phyloP scores from a whole-genome alignment of 164 flowering plant genomes.

The Houttuynia cordata region DNA sequence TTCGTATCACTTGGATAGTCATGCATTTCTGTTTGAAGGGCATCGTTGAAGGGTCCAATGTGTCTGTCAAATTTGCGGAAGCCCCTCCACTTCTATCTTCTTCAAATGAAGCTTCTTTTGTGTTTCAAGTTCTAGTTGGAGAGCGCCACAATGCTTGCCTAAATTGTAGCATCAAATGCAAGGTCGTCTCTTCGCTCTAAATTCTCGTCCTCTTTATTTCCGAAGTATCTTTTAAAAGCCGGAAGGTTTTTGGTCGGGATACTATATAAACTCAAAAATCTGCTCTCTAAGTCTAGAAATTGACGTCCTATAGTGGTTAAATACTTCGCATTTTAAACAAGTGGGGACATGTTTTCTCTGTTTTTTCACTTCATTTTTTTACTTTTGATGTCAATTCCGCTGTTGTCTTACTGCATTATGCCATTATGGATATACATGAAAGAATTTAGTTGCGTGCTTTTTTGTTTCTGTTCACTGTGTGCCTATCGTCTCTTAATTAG shows the following conservation, averaged over 20 bases:
- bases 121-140: constrained; percentile 42
- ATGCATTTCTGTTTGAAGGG: constrained; percentile 19
- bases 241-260: no score
- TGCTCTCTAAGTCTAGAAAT: no score
- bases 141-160: constrained; percentile 26
- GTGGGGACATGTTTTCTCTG: no score
- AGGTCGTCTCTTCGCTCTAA: constrained; percentile 39
- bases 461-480: no score
- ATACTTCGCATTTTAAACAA: neutral
- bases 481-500: no score
- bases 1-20: constrained; percentile 35
- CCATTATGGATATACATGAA: no score
- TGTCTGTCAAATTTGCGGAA: constrained; percentile 42
- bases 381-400: no score
- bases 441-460: no score
- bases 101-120: constrained; percentile 42
- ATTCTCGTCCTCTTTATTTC: neutral
- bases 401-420: no score
- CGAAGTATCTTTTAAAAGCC: neutral
- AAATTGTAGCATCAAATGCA: constrained; percentile 57
- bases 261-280: no score
- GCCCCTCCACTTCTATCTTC: constrained; percentile 45
- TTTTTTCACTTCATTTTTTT: no score
- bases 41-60: constrained; percentile 27
- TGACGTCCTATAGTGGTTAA: neutral